phyloP scores from a whole-genome alignment of 1,139 yeast species.

The Neolecta irregularis region DNA sequence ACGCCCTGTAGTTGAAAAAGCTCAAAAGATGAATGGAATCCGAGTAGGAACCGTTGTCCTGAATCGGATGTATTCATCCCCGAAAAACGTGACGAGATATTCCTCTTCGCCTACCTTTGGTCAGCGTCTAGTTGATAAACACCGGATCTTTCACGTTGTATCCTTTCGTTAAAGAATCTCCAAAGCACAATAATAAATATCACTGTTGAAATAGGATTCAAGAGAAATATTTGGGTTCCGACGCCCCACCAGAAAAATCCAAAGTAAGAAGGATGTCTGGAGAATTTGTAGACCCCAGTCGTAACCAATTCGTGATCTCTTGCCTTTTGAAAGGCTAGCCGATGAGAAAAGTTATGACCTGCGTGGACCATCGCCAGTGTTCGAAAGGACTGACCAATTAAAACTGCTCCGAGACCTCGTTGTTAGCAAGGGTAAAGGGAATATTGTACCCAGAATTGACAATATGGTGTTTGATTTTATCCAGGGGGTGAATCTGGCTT shows the following conservation, averaged over 20 bases:
- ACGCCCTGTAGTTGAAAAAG: too few relatives aligned
- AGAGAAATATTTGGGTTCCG: slow-evolving; percentile 59
- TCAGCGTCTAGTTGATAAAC: slow-evolving; percentile 1
- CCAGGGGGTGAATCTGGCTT: slow-evolving; percentile 27
- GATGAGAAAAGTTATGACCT: slow-evolving; percentile 72
- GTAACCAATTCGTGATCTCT: slow-evolving; percentile 52
- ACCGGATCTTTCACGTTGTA: slow-evolving; percentile 25
- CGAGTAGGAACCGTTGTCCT: slow-evolving; percentile 35
- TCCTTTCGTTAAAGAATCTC: slow-evolving; percentile 53
- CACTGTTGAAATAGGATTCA: slow-evolving; percentile 42
- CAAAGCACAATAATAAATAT: slow-evolving; percentile 39
- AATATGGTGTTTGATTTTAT: slow-evolving; percentile 17
- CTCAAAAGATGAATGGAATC: slow-evolving; percentile 44
- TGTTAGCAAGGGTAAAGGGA: neutral
- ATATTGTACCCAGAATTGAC: neutral
- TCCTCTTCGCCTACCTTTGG: slow-evolving; percentile 39
- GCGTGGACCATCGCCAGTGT: slow-evolving; percentile 79
- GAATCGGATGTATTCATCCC: slow-evolving; percentile 44
- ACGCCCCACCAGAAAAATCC: slow-evolving; percentile 92
- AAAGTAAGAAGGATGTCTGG: slow-evolving; percentile 87
- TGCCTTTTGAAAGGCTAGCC: slow-evolving; percentile 41
- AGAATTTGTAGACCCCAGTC: slow-evolving; percentile 45
- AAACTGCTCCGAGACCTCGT: slow-evolving; percentile 34
- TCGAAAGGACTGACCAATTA: slow-evolving; percentile 52
- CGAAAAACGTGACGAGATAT: slow-evolving; percentile 51